phyloP scores from a whole-genome alignment of 2,329 filamentous ascomycete genomes.

The Beauveria scarabaeidicola region DNA sequence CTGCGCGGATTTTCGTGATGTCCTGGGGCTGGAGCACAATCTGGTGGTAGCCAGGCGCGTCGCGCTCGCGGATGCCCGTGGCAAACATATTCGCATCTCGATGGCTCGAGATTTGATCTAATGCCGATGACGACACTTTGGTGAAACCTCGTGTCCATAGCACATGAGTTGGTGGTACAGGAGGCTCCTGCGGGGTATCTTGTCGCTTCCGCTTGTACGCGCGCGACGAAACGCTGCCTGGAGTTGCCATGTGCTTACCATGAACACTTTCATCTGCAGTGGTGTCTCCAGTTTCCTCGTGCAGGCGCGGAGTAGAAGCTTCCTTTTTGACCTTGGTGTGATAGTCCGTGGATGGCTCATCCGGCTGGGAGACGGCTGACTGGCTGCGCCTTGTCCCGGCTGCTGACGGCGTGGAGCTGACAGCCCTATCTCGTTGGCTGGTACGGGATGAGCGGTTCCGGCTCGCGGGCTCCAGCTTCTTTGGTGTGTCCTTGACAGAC shows the following conservation, averaged over 20 bases:
- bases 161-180: conserved; percentile 56
- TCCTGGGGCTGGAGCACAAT: conserved; percentile 69
- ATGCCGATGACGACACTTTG: conserved; percentile 61
- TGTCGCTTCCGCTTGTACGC: conserved; percentile 50
- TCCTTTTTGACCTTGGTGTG: conserved; percentile 47
- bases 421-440: conserved; percentile 26
- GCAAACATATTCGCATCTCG: conserved; percentile 74
- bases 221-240: conserved; percentile 29
- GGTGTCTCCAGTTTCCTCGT: conserved; percentile 48
- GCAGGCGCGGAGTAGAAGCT: conserved; percentile 43
- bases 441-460: conserved; percentile 29
- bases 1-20: conserved; percentile 67
- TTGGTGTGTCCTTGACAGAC: conserved; percentile 12
- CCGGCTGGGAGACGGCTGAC: conserved; percentile 37
- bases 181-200: conserved; percentile 37
- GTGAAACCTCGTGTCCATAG: conserved; percentile 69
- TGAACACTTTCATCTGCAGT: conserved; percentile 45
- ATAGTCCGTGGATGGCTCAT: conserved; percentile 39
- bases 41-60: conserved; percentile 67
- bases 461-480: conserved; percentile 14
- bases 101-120: conserved; percentile 70
- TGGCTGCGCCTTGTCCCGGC: conserved; percentile 33
- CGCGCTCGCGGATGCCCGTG: conserved; percentile 62
- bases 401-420: conserved; percentile 28
- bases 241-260: conserved; percentile 29